Percentiles rank a stretch among this genome's conserved stretches.
These are phyloP conservation scores for Penicillium mononematosum DNA, from an alignment of 495 filamentous ascomycete genomes.

Conservation along the genomic window DNA sequence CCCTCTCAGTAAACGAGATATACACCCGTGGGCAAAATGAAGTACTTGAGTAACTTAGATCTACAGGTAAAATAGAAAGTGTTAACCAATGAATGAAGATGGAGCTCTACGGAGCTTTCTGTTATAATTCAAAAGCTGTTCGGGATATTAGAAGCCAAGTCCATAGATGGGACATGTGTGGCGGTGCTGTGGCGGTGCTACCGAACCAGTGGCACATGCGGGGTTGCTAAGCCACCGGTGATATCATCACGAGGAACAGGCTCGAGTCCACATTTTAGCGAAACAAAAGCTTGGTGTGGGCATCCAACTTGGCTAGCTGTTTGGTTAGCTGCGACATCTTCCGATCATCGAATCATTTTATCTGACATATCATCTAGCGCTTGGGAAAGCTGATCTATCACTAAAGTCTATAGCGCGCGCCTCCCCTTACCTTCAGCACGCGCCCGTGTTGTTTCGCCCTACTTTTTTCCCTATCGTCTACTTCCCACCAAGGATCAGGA, in stretches of 20 bases:
- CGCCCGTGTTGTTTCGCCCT: constrained; percentile 8
- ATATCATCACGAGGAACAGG: constrained; percentile 24
- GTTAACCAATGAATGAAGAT: background rate
- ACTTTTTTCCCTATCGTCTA: constrained; percentile 2
- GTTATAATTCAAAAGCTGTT: background rate
- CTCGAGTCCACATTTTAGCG: background rate
- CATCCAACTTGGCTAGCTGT: background rate
- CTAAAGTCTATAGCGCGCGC: constrained; percentile 5
- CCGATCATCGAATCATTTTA: background rate
- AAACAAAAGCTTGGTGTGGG: constrained; percentile 1
- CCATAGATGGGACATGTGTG: background rate
- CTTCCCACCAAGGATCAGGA: background rate
- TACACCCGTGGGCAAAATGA: background rate
- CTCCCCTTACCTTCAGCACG: constrained; percentile 8
- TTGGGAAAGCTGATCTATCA: constrained; percentile 7
- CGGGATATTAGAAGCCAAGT: background rate
- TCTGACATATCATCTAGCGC: background rate
- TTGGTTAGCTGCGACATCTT: background rate
- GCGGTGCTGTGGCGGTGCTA: constrained; percentile 11
- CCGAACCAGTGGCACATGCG: constrained; percentile 13
- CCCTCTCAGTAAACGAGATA: background rate
- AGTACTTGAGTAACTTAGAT: too few species aligned
- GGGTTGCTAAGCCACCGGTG: constrained; percentile 27
- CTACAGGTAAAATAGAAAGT: background rate
- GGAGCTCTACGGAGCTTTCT: background rate